These are phyloP conservation scores for Rhynchosporium agropyri DNA, from an alignment of 2,329 filamentous ascomycete species.

Conservation along the genomic window DNA sequence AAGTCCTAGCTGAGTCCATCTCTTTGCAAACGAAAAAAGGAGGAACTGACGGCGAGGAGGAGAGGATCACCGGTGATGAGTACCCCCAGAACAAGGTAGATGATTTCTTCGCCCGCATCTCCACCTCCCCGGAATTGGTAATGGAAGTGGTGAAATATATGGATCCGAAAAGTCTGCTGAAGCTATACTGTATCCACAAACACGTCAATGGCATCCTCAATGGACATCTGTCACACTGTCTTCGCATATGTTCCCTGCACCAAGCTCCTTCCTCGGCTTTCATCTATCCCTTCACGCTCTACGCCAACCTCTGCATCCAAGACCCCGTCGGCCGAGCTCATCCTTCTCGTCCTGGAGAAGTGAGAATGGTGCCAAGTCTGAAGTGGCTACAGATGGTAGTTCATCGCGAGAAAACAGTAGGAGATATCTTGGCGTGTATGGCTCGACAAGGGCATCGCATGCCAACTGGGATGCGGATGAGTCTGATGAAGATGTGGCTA, in stretches of 20 bases:
- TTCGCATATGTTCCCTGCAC: conserved; percentile 56
- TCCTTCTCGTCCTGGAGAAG: conserved; percentile 36
- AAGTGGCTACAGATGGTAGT: conserved; percentile 70
- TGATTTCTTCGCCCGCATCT: conserved; percentile 13
- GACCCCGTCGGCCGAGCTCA: conserved; percentile 58
- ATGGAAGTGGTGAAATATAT: conserved; percentile 12
- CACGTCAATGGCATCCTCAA: conserved; percentile 48
- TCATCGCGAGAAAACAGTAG: conserved; percentile 56
- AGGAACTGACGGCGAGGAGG: neutral
- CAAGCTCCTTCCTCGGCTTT: conserved; percentile 57
- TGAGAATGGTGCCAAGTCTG: conserved; percentile 62
- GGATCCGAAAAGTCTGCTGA: neutral
- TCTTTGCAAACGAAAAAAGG: neutral
- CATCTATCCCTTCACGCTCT: conserved; percentile 65
- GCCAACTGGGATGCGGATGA: conserved; percentile 50
- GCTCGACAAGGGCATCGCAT: conserved; percentile 59
- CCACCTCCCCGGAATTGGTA: conserved; percentile 5
- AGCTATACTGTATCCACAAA: conserved; percentile 7
- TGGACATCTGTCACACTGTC: conserved; percentile 58
- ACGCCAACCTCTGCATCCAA: conserved; percentile 56
- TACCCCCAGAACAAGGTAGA: neutral
- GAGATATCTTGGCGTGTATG: conserved; percentile 65
- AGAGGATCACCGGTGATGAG: conserved; percentile 8
- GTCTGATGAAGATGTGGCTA: conserved; percentile 71
- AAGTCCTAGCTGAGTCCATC: neutral